Evolutionary conservation across 805 yeast species (phyloP).

Genomic region (Wickerhamomyces queroliae): DNA sequence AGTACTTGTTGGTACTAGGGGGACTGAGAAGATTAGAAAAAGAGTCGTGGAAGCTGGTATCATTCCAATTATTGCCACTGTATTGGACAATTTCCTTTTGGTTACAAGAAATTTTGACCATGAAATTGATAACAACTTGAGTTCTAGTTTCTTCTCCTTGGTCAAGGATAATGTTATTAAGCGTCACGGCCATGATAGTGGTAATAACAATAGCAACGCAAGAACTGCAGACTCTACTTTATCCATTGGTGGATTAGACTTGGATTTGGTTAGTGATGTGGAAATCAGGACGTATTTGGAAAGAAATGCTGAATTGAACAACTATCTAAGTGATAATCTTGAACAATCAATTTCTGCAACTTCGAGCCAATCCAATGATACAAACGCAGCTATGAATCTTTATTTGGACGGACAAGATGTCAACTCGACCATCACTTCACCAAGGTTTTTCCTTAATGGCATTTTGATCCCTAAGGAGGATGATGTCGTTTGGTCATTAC

Average conservation of each 20-base stretch:
- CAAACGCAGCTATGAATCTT: conserved; percentile 1
- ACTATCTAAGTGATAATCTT: not conserved
- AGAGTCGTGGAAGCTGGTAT: conserved; percentile 90
- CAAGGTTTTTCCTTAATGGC: conserved; percentile 57
- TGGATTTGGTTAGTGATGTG: not conserved
- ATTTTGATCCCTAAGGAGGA: conserved; percentile 86
- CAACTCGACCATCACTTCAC: conserved; percentile 29
- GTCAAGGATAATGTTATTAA: not conserved
- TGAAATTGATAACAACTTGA: conserved; percentile 7
- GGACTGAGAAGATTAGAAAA: conserved; percentile 78
- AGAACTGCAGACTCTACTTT: no score
- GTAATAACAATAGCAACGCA: not conserved
- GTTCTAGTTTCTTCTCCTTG: conserved; percentile 11
- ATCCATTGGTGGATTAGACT: not conserved
- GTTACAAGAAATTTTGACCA: conserved; percentile 29
- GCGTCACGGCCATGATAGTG: not conserved
- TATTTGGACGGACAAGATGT: conserved; percentile 13
- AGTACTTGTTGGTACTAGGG: conserved; percentile 88
- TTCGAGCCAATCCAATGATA: no score
- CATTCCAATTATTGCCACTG: conserved; percentile 85
- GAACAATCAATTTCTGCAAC: no score
- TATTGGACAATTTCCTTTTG: conserved; percentile 76
- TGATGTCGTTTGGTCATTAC: conserved; percentile 91
- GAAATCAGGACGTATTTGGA: not conserved
- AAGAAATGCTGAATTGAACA: not conserved